These are phyloP conservation scores for Capronia coronata DNA, from an alignment of 2,329 filamentous ascomycete genomes.

Conservation along the genomic window DNA sequence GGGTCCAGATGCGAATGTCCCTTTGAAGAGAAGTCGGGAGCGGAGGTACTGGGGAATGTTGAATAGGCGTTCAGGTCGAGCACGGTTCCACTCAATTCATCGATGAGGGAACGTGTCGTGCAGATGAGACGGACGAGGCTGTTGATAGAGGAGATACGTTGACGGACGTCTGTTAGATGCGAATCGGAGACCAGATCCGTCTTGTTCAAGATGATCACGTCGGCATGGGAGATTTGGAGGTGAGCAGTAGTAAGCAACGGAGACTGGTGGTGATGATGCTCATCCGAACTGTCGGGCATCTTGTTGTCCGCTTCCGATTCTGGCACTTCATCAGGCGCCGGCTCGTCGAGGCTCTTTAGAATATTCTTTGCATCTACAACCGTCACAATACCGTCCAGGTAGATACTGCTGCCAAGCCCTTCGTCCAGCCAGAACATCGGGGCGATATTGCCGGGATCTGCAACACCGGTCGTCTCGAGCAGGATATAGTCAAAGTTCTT, in stretches of 20 bases:
- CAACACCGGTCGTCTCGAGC: constrained; percentile 89
- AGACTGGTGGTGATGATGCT: constrained; percentile 40
- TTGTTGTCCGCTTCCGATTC: constrained; percentile 46
- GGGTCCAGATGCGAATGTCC: constrained; percentile 89
- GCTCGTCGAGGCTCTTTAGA: constrained; percentile 69
- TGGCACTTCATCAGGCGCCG: constrained; percentile 37
- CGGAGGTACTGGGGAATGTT: constrained; percentile 53
- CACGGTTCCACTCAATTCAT: constrained; percentile 74
- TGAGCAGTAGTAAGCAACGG: constrained; percentile 85
- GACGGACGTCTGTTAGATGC: constrained; percentile 63
- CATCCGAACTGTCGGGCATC: constrained; percentile 35
- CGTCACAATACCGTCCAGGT: constrained; percentile 93
- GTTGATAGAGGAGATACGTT: constrained; percentile 78
- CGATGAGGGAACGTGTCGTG: constrained; percentile 72
- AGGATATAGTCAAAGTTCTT: constrained; percentile 84
- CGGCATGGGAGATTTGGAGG: constrained; percentile 92
- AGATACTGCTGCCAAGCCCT: constrained; percentile 88
- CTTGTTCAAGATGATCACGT: constrained; percentile 93
- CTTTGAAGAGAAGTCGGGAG: constrained; percentile 63
- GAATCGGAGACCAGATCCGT: constrained; percentile 68
- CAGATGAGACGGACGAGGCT: constrained; percentile 76
- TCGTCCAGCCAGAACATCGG: constrained; percentile 98
- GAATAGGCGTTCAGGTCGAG: constrained; percentile 93
- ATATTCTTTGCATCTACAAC: constrained; percentile 95
- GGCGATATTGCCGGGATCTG: constrained; percentile 90